phyloP scores from a whole-genome alignment of 2,329 filamentous ascomycete genomes.

The Penicillium sp. region DNA sequence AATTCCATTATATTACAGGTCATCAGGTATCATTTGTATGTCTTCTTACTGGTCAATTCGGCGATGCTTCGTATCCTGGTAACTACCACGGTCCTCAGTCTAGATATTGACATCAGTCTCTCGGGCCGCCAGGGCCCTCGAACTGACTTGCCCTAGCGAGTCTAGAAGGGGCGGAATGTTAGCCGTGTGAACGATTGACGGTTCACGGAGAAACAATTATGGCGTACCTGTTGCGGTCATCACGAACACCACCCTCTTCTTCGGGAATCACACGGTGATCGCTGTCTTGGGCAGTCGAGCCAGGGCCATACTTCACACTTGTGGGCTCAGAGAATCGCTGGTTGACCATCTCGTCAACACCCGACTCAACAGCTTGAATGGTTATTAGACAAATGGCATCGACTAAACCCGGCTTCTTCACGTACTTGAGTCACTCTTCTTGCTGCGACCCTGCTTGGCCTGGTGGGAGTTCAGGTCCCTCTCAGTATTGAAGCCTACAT shows the following conservation, averaged over 20 bases:
- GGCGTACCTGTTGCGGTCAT: constrained; percentile 38
- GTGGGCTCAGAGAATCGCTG: constrained; percentile 36
- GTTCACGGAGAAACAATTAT: neutral
- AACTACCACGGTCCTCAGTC: constrained; percentile 26
- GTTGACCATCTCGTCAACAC: constrained; percentile 40
- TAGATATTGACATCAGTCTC: constrained; percentile 32
- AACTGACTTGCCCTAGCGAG: constrained; percentile 38
- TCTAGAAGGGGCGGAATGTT: constrained; percentile 17
- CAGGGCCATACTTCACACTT: constrained; percentile 38
- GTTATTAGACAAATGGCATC: neutral
- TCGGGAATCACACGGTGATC: constrained; percentile 41
- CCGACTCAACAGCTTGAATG: constrained; percentile 38
- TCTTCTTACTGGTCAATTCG: constrained; percentile 17
- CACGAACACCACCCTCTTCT: constrained; percentile 41
- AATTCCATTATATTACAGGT: constrained; percentile 7
- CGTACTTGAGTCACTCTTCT: constrained; percentile 41
- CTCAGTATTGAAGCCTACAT: constrained; percentile 35
- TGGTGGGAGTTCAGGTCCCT: constrained; percentile 42
- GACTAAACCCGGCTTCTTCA: neutral
- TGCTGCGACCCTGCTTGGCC: constrained; percentile 39
- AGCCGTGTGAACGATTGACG: neutral
- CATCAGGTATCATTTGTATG: constrained; percentile 7
- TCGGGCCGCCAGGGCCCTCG: constrained; percentile 35
- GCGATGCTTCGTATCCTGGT: constrained; percentile 27
- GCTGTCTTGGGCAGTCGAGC: constrained; percentile 34